Evolutionary conservation across 2,329 filamentous ascomycete genomes (phyloP), one percentile per base, ranked within the genome.

Genomic region (Keithomyces neogunnii): DNA sequence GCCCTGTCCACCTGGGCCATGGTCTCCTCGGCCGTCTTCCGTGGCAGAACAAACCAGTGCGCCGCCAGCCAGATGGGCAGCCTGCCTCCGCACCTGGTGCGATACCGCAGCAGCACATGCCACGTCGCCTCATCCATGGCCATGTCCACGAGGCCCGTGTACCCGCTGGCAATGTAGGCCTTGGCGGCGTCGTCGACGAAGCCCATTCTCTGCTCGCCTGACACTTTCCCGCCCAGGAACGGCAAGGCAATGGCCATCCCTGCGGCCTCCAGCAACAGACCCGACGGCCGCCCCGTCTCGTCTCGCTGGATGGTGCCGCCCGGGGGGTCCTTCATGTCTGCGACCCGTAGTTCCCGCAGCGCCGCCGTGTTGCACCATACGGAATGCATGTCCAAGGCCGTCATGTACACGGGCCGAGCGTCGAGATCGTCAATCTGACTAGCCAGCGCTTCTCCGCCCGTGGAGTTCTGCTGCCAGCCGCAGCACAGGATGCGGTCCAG

Each of bases 131-230:
- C 69, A 51, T 75, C 72, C 72, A 74, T 73, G 33, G 72, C 72
- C 73, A 75, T 75, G 19, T 75, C 73, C 3, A 74, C 63, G 9
- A 71, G 62, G 0, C 72, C 70, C 1, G 73, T 75, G 46, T 69
- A 71, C 5, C 72, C 73, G 1, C 66, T 67, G 1, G 60, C 55
- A 48, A 66, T 66, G 47, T 74, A 74, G 4, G 66, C 66, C 2
- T 60, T 51, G 33, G 74, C 63, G 0, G 70, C 72, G 1, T 66
- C 66, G 6, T 55, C 56, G 10, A 74, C 59, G 1, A 68, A 65
- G 2, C 61, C 60, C 19, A 67, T 59, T 33, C 71, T 69, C 44
- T 74, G 45, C 67, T 4, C 67, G 60, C 8, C 68, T 60, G 3
- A 66, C 62, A 3, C 67, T 55, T 1, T 66, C 63, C 4, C 62